phyloP scores from a whole-genome alignment of 1,284 basidiomycete genomes.

The Chondrostereum purpureum region DNA sequence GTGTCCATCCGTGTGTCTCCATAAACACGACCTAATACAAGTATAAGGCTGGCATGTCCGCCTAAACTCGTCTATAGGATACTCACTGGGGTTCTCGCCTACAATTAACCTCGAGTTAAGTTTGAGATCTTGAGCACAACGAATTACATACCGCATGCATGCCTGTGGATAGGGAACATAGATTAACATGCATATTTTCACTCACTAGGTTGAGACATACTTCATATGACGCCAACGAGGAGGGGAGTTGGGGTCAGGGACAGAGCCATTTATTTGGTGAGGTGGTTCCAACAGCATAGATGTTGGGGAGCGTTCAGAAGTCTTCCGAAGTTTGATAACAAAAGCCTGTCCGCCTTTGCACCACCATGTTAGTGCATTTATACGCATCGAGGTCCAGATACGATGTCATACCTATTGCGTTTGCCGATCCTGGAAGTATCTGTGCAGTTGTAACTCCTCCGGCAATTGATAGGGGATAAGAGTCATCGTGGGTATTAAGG shows the following conservation, averaged over 20 bases:
- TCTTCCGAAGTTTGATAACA: constrained; percentile 55
- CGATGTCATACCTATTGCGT: constrained; percentile 44
- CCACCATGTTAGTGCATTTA: not conserved
- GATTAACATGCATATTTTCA: no score
- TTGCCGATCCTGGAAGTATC: constrained; percentile 44
- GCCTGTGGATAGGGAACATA: no score
- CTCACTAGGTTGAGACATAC: constrained; percentile 19
- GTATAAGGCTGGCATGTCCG: no score
- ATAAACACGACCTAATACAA: constrained; percentile 30
- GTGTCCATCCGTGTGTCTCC: constrained; percentile 27
- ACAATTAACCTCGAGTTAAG: no score
- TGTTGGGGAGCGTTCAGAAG: constrained; percentile 44
- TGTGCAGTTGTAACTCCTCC: constrained; percentile 42
- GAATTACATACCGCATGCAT: constrained; percentile 34
- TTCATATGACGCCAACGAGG: constrained; percentile 60
- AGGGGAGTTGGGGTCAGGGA: constrained; percentile 25
- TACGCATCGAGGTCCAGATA: not conserved
- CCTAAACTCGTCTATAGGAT: no score
- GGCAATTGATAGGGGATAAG: constrained; percentile 37
- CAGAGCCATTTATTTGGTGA: constrained; percentile 37
- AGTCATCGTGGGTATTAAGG: constrained; percentile 44
- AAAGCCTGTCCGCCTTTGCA: constrained; percentile 56
- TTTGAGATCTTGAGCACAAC: no score
- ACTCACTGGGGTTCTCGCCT: constrained; percentile 40
- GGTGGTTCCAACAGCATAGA: constrained; percentile 59